These are phyloP conservation scores for Cairneyella variabilis DNA, from an alignment of 495 filamentous ascomycete genomes.

Conservation along the genomic window DNA sequence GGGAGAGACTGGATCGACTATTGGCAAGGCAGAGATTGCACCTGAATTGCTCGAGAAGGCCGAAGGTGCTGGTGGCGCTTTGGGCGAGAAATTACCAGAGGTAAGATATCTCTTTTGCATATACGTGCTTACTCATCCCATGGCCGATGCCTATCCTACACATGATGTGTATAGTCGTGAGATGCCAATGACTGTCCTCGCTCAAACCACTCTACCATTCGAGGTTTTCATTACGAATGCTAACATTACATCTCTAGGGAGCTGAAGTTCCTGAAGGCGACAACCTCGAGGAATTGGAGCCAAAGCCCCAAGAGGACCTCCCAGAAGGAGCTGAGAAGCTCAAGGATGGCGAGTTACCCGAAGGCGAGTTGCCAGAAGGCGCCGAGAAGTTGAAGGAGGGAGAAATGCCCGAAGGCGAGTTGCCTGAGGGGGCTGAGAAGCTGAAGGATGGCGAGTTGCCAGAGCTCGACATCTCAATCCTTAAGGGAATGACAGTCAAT, in stretches of 20 bases:
- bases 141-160: conserved; percentile 16
- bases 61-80: conserved; percentile 11
- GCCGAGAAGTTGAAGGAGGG: too few relatives aligned
- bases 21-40: conserved; percentile 63
- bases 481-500: conserved; percentile 59
- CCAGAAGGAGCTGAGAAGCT: too few relatives aligned
- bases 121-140: too few relatives aligned
- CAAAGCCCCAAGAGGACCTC: too few relatives aligned
- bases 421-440: conserved; percentile 4
- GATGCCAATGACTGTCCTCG: not conserved
- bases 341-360: too few relatives aligned
- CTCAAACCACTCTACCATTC: too few relatives aligned
- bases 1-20: conserved; percentile 69
- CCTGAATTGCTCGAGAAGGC: conserved; percentile 40
- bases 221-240: too few relatives aligned
- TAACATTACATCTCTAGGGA: too few relatives aligned
- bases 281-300: not conserved
- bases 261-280: conserved; percentile 7
- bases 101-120: too few relatives aligned
- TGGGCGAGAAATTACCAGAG: conserved; percentile 16
- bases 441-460: conserved; percentile 1
- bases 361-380: too few relatives aligned
- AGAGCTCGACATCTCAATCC: conserved; percentile 29
- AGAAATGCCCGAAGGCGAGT: conserved; percentile 9
- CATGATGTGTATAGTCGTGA: not conserved